Base-by-base conservation (phyloP, 2,329 filamentous ascomycete genomes). In the Colletotrichum tofieldiae region DNA sequence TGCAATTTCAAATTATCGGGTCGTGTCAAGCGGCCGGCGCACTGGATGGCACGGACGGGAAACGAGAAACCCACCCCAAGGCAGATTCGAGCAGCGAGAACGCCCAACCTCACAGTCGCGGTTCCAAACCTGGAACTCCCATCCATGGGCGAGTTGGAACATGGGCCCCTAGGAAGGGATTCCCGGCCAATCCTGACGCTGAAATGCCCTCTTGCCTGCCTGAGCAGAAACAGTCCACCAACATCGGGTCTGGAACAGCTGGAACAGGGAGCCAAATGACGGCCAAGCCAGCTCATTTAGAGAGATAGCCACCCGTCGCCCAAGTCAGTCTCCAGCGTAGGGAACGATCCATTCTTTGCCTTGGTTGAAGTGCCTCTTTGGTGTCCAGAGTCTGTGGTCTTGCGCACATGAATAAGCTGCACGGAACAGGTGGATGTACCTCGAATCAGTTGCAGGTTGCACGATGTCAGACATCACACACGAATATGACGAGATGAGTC, bases 1-100 rank as follows among this genome's bases (percentile, higher is more conserved):
- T 49, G 69, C 35, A 72, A 72, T 72, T 64, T 72, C 69, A 72
- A 64, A 72, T 59, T 64, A 72, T 47, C 59, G 69, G 69, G 69
- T 63, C 65, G 43, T 54, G 51, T 68, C 51, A 39, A 61, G 64
- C 67, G 47, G 26, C 32, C 32, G 43, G 49, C 35, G 20, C 37
- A n/a, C 47, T 67, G 67, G 49, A 47, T 45, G 55, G 56, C 54
- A 71, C 41, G 43, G 64, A 59, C 59, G 35, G 51, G 68, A 67
- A 68, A 59, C 65, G 61, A 43, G 52, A 39, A 72, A 59, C 43
- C 69, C 69, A 47, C 69, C 45, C 12, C 59, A 69, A 72, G 69
- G 69, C 69, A 68, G 69, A 72, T 35, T 72, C 56, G 37, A 72
- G 58, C 56, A 68, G 59, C 49, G 59, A 66, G 49, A 72, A 69